Evolutionary conservation across 2,329 filamentous ascomycete genomes (phyloP).

Genomic region (Chaetomium strumarium): DNA sequence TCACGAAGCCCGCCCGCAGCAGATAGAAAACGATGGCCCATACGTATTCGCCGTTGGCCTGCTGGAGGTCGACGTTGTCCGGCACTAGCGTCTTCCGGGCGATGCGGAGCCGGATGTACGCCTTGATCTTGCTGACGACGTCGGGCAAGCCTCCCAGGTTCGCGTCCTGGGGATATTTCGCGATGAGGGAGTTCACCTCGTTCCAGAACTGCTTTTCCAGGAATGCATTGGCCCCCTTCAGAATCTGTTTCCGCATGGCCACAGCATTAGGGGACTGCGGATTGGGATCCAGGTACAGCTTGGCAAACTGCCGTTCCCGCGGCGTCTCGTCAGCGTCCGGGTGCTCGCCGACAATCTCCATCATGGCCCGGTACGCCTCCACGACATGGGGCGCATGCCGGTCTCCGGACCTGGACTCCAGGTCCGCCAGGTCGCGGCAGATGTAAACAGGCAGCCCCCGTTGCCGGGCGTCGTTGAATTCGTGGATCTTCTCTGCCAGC

Average conservation of each 20-base stretch:
- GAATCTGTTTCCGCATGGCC: conserved; percentile 69
- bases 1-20: conserved; percentile 74
- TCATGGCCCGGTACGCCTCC: conserved; percentile 76
- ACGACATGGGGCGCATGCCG: conserved; percentile 68
- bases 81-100: conserved; percentile 77
- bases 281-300: conserved; percentile 70
- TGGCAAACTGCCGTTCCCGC: conserved; percentile 69
- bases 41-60: conserved; percentile 73
- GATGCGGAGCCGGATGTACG: conserved; percentile 78
- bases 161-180: conserved; percentile 80
- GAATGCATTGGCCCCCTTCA: conserved; percentile 72
- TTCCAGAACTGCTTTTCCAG: conserved; percentile 76
- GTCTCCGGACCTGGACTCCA: conserved; percentile 65
- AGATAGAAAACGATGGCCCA: conserved; percentile 96
- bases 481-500: conserved; percentile 72
- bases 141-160: conserved; percentile 85
- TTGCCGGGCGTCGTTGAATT: conserved; percentile 70
- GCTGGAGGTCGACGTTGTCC: conserved; percentile 74
- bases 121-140: conserved; percentile 82
- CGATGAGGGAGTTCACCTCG: conserved; percentile 70
- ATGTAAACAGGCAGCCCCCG: conserved; percentile 62
- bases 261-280: conserved; percentile 58
- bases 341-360: conserved; percentile 71
- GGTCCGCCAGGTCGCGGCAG: conserved; percentile 66
- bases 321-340: conserved; percentile 56